These are phyloP conservation scores for Lodderomyces theae DNA, from an alignment of 1,139 yeast species.

Conservation along the genomic window DNA sequence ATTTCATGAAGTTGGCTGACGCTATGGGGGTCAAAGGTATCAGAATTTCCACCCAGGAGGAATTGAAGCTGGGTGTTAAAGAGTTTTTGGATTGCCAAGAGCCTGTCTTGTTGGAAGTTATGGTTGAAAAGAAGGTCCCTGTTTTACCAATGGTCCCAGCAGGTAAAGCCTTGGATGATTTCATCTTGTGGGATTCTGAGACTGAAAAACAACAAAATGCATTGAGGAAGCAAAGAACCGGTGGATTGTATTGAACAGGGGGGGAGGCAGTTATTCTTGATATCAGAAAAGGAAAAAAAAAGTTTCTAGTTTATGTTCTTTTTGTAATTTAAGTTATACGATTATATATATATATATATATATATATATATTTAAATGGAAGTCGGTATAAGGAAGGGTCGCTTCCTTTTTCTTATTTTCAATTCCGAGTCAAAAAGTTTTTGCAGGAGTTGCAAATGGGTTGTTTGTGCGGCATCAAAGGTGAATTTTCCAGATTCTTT, in stretches of 20 bases:
- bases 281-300: not conserved
- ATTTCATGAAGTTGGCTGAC: slow-evolving; percentile 88
- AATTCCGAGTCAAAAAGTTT: too few relatives aligned
- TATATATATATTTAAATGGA: too few relatives aligned
- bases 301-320: slow-evolving; percentile 12
- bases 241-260: slow-evolving; percentile 43
- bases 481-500: too few relatives aligned
- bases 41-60: slow-evolving; percentile 65
- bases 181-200: slow-evolving; percentile 78
- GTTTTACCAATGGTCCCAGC: slow-evolving; percentile 98
- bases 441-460: too few relatives aligned
- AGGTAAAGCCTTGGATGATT: slow-evolving; percentile 92
- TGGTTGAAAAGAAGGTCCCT: slow-evolving; percentile 94
- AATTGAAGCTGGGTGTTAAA: slow-evolving; percentile 56
- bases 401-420: too few relatives aligned
- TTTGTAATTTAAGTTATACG: not conserved
- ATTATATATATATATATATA: too few relatives aligned
- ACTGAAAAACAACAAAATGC: slow-evolving; percentile 72
- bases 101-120: slow-evolving; percentile 86
- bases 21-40: slow-evolving; percentile 90
- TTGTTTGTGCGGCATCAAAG: too few relatives aligned
- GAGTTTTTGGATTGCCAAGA: slow-evolving; percentile 74
- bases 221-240: slow-evolving; percentile 59
- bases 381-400: too few relatives aligned
- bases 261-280: not conserved